Percentiles rank a stretch among this genome's conserved stretches.
These are phyloP conservation scores for Carallia brachiata DNA, from an alignment of 345 rosid species.

Conservation along the genomic window DNA sequence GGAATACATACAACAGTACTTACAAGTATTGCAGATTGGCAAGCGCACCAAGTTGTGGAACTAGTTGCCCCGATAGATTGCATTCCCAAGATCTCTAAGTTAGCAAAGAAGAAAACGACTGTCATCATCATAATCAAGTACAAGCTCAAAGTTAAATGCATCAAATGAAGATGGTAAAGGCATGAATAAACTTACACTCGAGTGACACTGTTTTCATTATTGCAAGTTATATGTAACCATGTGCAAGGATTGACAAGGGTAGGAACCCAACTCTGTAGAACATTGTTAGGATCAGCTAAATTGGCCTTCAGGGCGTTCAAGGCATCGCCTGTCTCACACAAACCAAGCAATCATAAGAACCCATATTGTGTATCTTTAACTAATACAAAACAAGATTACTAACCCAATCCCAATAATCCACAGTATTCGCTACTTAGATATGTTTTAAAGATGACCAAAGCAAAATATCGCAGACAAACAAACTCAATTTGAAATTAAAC, in stretches of 20 bases:
- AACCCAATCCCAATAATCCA: not conserved
- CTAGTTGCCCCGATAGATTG: conserved; percentile 63
- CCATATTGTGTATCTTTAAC: not conserved
- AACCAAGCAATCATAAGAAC: not conserved
- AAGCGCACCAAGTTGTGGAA: conserved; percentile 63
- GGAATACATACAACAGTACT: conserved; percentile 20
- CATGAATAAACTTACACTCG: conserved; percentile 65
- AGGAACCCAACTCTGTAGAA: conserved; percentile 81
- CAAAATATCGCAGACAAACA: too few relatives aligned
- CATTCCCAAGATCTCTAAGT: conserved; percentile 64
- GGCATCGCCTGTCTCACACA: conserved; percentile 65
- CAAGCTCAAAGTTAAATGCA: not conserved
- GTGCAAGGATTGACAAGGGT: conserved; percentile 78
- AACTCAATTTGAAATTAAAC: too few relatives aligned
- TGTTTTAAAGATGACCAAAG: too few relatives aligned
- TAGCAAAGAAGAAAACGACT: not conserved
- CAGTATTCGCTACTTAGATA: not conserved
- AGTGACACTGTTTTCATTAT: conserved; percentile 57
- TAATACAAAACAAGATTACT: not conserved
- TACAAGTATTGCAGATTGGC: conserved; percentile 74
- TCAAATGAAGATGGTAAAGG: conserved; percentile 9
- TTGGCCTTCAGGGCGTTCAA: conserved; percentile 65
- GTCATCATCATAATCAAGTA: conserved; percentile 2
- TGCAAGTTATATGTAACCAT: conserved; percentile 87
- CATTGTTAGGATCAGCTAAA: conserved; percentile 66